Conservation (phyloP, 2,329 filamentous ascomycete genomes). For the Fusarium neocosmosporiellum region DNA sequence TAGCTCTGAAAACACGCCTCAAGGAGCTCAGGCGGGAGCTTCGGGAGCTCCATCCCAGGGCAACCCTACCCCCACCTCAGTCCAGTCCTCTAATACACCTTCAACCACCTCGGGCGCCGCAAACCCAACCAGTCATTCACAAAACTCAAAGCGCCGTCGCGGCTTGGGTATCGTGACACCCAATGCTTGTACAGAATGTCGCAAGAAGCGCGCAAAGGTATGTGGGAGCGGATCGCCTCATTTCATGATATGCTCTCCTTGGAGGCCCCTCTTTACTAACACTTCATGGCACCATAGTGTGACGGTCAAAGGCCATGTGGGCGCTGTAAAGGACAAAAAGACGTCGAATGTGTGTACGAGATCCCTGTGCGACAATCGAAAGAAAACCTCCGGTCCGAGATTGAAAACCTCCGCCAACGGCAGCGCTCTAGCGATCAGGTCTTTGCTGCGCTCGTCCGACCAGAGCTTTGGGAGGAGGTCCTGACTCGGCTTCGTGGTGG, state of each 20-base stretch:
- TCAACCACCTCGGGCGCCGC: slow-evolving; percentile 37
- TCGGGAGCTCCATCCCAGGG: slow-evolving; percentile 42
- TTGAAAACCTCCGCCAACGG: slow-evolving; percentile 65
- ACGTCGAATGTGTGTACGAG: slow-evolving; percentile 70
- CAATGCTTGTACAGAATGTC: slow-evolving; percentile 71
- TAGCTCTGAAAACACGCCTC: slow-evolving; percentile 50
- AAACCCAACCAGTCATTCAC: slow-evolving; percentile 35
- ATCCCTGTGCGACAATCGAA: slow-evolving; percentile 73
- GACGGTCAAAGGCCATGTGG: slow-evolving; percentile 68
- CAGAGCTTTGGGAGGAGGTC: slow-evolving; percentile 66
- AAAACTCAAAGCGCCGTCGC: slow-evolving; percentile 63
- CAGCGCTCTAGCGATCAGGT: slow-evolving; percentile 67
- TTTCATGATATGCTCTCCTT: neutral
- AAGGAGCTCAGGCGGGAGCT: slow-evolving; percentile 39
- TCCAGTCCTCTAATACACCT: slow-evolving; percentile 43
- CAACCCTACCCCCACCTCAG: slow-evolving; percentile 46
- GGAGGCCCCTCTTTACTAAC: slow-evolving; percentile 28
- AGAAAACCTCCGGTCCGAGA: slow-evolving; percentile 69
- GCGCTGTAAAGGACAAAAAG: slow-evolving; percentile 65
- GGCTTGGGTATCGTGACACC: slow-evolving; percentile 68
- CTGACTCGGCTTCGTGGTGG: slow-evolving; percentile 64
- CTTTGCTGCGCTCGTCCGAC: slow-evolving; percentile 63
- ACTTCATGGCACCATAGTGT: slow-evolving; percentile 55
- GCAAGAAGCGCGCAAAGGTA: slow-evolving; percentile 72
- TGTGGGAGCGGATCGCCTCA: slow-evolving; percentile 8